These are phyloP conservation scores for Xylaria grammica DNA, from an alignment of 495 filamentous ascomycete genomes.

Conservation along the genomic window DNA sequence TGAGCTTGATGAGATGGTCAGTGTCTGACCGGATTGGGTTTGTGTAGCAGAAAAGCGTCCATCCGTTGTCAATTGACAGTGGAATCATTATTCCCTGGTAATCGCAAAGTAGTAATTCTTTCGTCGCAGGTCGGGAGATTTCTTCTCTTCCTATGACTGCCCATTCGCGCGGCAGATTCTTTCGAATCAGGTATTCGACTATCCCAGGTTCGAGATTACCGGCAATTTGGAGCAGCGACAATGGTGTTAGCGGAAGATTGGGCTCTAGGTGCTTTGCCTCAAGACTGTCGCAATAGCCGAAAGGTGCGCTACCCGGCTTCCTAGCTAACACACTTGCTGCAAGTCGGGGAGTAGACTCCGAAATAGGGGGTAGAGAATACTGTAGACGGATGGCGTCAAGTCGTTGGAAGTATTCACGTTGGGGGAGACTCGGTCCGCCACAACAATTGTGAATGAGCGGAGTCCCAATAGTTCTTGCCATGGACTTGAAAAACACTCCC, in stretches of 20 bases:
- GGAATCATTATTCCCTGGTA: not conserved
- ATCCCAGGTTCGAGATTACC: not conserved
- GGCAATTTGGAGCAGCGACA: not conserved
- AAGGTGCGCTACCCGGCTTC: not conserved
- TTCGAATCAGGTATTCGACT: not conserved
- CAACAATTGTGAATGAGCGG: not conserved
- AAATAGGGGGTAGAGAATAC: not conserved
- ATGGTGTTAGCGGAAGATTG: not conserved
- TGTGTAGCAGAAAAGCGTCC: conserved; percentile 1
- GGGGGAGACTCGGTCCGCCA: too few species aligned
- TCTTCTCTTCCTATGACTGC: not conserved
- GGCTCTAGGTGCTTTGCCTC: not conserved
- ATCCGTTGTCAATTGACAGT: not conserved
- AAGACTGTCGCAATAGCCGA: not conserved
- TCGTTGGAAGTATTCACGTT: not conserved
- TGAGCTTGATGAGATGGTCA: not conserved
- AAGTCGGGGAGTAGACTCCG: not conserved
- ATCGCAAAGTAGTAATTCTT: not conserved
- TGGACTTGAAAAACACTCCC: not conserved
- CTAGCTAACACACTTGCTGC: not conserved
- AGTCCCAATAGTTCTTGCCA: not conserved
- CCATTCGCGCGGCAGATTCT: not conserved
- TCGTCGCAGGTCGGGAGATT: not conserved
- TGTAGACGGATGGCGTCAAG: not conserved
- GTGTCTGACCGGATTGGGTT: not conserved